Base-by-base conservation (phyloP, 306 rosid species). In the Leucaena leucocephala region DNA sequence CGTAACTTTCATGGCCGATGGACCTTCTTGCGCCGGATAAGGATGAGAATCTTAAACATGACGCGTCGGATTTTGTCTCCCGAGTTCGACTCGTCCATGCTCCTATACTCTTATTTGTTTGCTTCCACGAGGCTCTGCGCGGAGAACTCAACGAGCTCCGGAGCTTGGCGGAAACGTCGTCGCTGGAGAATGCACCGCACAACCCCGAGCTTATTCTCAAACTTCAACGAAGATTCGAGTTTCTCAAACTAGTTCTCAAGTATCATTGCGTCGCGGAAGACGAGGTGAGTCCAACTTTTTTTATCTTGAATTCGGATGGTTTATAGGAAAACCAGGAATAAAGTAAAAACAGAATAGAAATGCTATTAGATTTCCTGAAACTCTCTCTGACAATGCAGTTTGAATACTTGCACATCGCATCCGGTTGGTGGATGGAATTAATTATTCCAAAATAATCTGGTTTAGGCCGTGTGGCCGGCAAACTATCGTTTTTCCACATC, bases 181-280 rank as follows among this genome's bases (percentile, higher is more conserved):
- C 85, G 82, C 75, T 82, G 55, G 89, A 87, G 80, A 72, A 77
- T 39, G 85, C 73, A 0, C 65, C 43, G 0, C 72, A 49, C 54
- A 71, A 67, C 68, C 74, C 68, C 2, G 85, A 86, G 48, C 45
- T 85, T 0, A 22, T 89, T 13, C 40, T 87, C 40, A 86, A 81
- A 82, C 86, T 95, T 80, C 85, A 72, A 7, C 83, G 82, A 2
- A 76, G 98, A 75, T 89, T 95, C 62, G 86, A 90, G 80, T 91
- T 93, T 83, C 85, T 95, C 42, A 87, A 89, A 76, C 80, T 95
- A 64, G 94, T 83, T 81, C 80, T 70, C 8, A 77, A 89, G 82
- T 91, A 90, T 80, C 99, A 93, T 78, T 86, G 91, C 33, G 89
- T 88, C 46, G 90, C 96, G 0, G 98, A 95, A 80, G 98, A 95